Percentiles rank a stretch among this genome's conserved stretches.
Evolutionary conservation across 2,329 filamentous ascomycete genomes (phyloP).

Genomic region (Thelonectria discophora): DNA sequence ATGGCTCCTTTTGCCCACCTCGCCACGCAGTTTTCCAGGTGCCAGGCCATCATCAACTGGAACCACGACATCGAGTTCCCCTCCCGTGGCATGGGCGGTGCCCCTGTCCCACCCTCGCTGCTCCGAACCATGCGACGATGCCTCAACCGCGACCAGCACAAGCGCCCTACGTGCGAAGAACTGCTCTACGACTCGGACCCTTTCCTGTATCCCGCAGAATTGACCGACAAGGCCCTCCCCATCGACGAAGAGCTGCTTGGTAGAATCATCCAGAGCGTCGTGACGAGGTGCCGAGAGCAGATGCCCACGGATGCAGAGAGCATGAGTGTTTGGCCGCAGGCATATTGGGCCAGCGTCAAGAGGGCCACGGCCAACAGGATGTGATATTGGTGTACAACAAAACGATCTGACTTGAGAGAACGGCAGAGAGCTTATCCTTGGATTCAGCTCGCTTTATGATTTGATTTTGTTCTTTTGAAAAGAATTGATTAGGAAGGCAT

Average conservation of each 20-base stretch:
- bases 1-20: slow-evolving; percentile 95
- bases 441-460: slow-evolving; percentile 35
- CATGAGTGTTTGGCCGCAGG: slow-evolving; percentile 64
- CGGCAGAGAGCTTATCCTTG: slow-evolving; percentile 24
- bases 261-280: slow-evolving; percentile 70
- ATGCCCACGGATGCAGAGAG: slow-evolving; percentile 68
- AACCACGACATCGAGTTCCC: slow-evolving; percentile 78
- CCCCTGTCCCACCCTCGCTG: slow-evolving; percentile 66
- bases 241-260: slow-evolving; percentile 70
- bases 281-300: slow-evolving; percentile 64
- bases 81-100: slow-evolving; percentile 71
- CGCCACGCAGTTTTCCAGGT: slow-evolving; percentile 83
- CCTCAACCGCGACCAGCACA: slow-evolving; percentile 68
- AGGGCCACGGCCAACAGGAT: slow-evolving; percentile 56
- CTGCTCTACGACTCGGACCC: slow-evolving; percentile 67
- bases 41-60: slow-evolving; percentile 86
- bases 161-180: slow-evolving; percentile 71
- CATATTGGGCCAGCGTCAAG: slow-evolving; percentile 68
- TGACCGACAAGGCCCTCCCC: slow-evolving; percentile 63
- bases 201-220: slow-evolving; percentile 70
- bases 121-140: slow-evolving; percentile 70
- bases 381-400: slow-evolving; percentile 30
- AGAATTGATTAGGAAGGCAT: slow-evolving; percentile 35
- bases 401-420: slow-evolving; percentile 28
- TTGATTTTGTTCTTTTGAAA: slow-evolving; percentile 28